Percentiles rank a stretch among this genome's conserved stretches.
These are phyloP conservation scores for Posidonia oceanica DNA, from an alignment of 116 monocot genomes.

Conservation along the genomic window DNA sequence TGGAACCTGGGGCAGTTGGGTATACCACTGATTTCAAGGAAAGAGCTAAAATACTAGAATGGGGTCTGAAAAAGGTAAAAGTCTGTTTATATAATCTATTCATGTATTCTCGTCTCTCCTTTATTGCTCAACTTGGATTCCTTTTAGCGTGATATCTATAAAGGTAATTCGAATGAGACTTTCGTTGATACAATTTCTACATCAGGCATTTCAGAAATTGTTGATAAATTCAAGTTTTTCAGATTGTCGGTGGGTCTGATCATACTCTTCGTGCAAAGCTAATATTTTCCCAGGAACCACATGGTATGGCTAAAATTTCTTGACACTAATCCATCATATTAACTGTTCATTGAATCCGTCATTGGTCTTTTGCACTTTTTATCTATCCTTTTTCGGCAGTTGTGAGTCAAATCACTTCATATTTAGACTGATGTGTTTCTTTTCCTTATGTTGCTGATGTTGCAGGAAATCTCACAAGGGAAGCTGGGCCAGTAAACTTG, in stretches of 20 bases:
- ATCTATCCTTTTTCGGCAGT: not conserved
- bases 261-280: conserved; percentile 93
- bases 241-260: conserved; percentile 97
- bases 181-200: not conserved
- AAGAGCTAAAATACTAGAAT: conserved; percentile 71
- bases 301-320: conserved; percentile 44
- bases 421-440: too few relatives aligned
- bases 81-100: not conserved
- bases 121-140: not conserved
- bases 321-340: not conserved
- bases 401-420: too few relatives aligned
- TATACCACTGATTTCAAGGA: conserved; percentile 93
- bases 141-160: not conserved
- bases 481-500: conserved; percentile 96
- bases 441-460: conserved; percentile 1
- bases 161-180: not conserved
- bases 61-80: conserved; percentile 84
- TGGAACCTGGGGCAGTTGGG: conserved; percentile 79
- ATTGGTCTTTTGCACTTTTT: not conserved
- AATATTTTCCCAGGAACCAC: conserved; percentile 84
- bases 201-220: not conserved
- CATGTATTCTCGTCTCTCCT: not conserved
- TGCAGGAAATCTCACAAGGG: conserved; percentile 79
- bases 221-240: conserved; percentile 8
- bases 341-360: not conserved